Conservation (phyloP, 331 rosid genomes). For the Stylosanthes scabra region DNA sequence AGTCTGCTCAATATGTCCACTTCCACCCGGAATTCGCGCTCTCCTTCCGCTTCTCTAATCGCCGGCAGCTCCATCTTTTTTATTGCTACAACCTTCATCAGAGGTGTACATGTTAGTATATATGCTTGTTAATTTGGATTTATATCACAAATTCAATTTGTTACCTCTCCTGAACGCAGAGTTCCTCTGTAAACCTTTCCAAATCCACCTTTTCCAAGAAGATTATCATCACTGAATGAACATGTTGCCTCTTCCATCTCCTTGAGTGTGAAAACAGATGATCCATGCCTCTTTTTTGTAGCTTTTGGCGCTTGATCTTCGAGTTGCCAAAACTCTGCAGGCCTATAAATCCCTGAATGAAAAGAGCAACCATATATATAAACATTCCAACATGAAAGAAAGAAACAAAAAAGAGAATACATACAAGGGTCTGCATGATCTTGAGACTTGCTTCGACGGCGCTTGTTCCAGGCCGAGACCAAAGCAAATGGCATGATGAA, state of each 20-base stretch:
- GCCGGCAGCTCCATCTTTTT: constrained; percentile 91
- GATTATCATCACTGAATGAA: constrained; percentile 76
- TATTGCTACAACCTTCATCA: constrained; percentile 78
- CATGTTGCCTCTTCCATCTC: constrained; percentile 91
- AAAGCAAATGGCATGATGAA: constrained; percentile 81
- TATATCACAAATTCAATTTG: not conserved
- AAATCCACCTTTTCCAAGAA: constrained; percentile 93
- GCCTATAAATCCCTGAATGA: constrained; percentile 72
- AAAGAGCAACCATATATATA: not conserved
- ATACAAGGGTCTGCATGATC: constrained; percentile 84
- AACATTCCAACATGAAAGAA: constrained; percentile 1
- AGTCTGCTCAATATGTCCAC: constrained; percentile 90
- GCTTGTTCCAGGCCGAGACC: constrained; percentile 92
- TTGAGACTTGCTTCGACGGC: constrained; percentile 77
- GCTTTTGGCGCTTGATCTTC: constrained; percentile 65
- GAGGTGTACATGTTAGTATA: constrained; percentile 22
- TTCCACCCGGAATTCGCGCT: constrained; percentile 85
- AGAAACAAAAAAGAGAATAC: constrained; percentile 32
- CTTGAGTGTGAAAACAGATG: constrained; percentile 79
- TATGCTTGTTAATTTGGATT: constrained; percentile 1
- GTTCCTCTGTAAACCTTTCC: constrained; percentile 80
- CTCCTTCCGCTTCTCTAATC: constrained; percentile 83
- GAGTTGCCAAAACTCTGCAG: constrained; percentile 79
- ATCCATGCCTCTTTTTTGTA: constrained; percentile 67
- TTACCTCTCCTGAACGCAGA: constrained; percentile 82